Evolutionary conservation across 192 early-diverging fungal species (phyloP).

Genomic region (Helicostylum pulchrum): DNA sequence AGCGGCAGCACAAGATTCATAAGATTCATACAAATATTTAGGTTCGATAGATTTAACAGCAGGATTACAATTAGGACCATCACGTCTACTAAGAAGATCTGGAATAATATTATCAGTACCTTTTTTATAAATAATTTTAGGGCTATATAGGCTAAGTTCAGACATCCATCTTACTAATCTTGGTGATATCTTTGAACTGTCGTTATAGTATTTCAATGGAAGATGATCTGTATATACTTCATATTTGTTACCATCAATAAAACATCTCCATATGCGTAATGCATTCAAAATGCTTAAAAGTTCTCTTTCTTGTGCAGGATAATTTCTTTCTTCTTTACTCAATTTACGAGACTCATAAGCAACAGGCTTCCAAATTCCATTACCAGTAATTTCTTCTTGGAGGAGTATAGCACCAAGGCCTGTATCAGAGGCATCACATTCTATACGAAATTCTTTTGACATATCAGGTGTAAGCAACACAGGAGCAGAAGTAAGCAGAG

Average conservation of each 20-base stretch:
- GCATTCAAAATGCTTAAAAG: slow-evolving; percentile 7
- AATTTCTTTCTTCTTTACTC: slow-evolving; percentile 25
- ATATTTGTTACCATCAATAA: slow-evolving; percentile 5
- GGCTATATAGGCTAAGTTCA: slow-evolving; percentile 1
- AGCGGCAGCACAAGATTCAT: too few species aligned
- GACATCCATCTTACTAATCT: slow-evolving; percentile 1
- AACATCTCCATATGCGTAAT: slow-evolving; percentile 13
- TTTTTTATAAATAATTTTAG: slow-evolving; percentile 1
- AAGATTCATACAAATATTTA: too few species aligned
- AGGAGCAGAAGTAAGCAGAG: background rate
- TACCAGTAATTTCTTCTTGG: too few species aligned
- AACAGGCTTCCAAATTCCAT: too few species aligned
- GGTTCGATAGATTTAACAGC: too few species aligned
- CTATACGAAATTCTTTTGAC: background rate
- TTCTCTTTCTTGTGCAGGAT: slow-evolving; percentile 20
- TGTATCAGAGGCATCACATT: slow-evolving; percentile 10
- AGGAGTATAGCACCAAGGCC: too few species aligned
- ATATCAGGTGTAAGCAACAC: slow-evolving; percentile 5
- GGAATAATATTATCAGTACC: slow-evolving; percentile 1
- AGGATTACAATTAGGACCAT: background rate
- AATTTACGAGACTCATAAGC: slow-evolving; percentile 36
- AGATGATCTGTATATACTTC: slow-evolving; percentile 8
- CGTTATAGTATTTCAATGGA: slow-evolving; percentile 1
- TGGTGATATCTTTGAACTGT: background rate
- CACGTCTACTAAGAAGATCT: background rate